phyloP scores from a whole-genome alignment of 2,329 filamentous ascomycete species.

The Capronia americana region DNA sequence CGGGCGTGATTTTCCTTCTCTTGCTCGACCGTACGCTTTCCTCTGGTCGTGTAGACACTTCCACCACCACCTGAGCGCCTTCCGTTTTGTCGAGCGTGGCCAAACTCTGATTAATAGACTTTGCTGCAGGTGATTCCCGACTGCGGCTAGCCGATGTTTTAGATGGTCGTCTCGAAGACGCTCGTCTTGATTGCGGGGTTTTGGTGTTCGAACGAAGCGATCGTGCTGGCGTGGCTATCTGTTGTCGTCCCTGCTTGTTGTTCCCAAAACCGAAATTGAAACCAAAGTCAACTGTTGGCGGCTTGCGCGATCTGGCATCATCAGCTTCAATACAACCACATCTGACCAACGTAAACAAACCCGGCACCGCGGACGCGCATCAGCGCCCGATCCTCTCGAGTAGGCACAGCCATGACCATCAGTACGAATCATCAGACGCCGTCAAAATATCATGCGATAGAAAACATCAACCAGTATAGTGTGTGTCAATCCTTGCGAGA shows the following conservation, averaged over 20 bases:
- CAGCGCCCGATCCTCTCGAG: slow-evolving; percentile 60
- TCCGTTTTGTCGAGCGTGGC: neutral
- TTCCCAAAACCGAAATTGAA: slow-evolving; percentile 32
- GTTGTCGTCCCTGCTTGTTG: slow-evolving; percentile 26
- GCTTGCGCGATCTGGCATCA: slow-evolving; percentile 22
- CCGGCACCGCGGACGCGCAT: slow-evolving; percentile 65
- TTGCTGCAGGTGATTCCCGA: slow-evolving; percentile 13
- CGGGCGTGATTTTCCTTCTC: slow-evolving; percentile 29
- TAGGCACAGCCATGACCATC: slow-evolving; percentile 7
- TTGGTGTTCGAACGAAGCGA: slow-evolving; percentile 40
- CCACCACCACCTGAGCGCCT: neutral
- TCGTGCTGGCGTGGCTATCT: slow-evolving; percentile 39
- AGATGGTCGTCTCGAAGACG: slow-evolving; percentile 17
- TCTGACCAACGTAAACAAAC: slow-evolving; percentile 48
- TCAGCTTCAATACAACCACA: slow-evolving; percentile 15
- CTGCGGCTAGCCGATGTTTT: slow-evolving; percentile 23
- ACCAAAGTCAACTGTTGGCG: slow-evolving; percentile 34
- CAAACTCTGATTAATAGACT: slow-evolving; percentile 15
- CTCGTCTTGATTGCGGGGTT: slow-evolving; percentile 36
- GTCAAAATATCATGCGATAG: neutral
- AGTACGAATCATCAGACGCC: neutral
- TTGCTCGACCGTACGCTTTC: slow-evolving; percentile 24
- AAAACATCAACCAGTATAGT: neutral
- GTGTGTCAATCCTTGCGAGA: neutral
- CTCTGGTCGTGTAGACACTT: neutral